These are phyloP conservation scores for Ceratocystis cubensis DNA, from an alignment of 2,329 filamentous ascomycete genomes.

Conservation along the genomic window DNA sequence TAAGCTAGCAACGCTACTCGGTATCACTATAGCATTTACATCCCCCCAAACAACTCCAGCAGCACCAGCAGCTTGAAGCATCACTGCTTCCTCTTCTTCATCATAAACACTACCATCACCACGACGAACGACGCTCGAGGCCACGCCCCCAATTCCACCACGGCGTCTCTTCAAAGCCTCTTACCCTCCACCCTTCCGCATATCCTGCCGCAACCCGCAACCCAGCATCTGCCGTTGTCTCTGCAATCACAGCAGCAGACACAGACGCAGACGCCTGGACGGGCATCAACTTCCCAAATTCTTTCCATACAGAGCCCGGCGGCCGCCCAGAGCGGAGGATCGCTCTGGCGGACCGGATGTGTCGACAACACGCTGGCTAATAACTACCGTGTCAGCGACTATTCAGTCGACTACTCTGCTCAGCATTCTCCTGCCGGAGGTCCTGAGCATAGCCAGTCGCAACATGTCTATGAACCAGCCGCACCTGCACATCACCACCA, in stretches of 20 bases:
- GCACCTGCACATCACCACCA: constrained; percentile 29
- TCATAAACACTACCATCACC: constrained; percentile 2
- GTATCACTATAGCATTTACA: neutral
- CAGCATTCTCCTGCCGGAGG: constrained; percentile 50
- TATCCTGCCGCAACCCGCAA: constrained; percentile 3
- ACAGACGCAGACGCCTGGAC: constrained; percentile 32
- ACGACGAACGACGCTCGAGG: constrained; percentile 8
- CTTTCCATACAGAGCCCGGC: constrained; percentile 49
- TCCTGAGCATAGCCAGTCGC: constrained; percentile 45
- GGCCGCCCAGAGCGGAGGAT: constrained; percentile 56
- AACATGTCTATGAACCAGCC: constrained; percentile 48
- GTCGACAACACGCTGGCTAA: constrained; percentile 59
- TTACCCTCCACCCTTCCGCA: constrained; percentile 9
- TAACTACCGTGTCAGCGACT: constrained; percentile 61
- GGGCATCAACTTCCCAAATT: constrained; percentile 43
- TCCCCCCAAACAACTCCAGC: neutral
- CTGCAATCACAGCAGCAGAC: constrained; percentile 29
- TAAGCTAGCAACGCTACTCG: neutral
- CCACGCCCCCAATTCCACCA: constrained; percentile 8
- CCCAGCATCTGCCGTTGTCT: constrained; percentile 22
- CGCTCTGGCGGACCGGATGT: constrained; percentile 67
- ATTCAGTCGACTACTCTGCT: constrained; percentile 62
- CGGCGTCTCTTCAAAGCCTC: constrained; percentile 14
- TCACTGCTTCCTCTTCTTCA: constrained; percentile 7
- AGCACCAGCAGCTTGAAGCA: neutral